Evolutionary conservation across 2,329 filamentous ascomycete genomes (phyloP), one percentile per base, ranked within the genome.

Genomic region (Cercospora sp.): DNA sequence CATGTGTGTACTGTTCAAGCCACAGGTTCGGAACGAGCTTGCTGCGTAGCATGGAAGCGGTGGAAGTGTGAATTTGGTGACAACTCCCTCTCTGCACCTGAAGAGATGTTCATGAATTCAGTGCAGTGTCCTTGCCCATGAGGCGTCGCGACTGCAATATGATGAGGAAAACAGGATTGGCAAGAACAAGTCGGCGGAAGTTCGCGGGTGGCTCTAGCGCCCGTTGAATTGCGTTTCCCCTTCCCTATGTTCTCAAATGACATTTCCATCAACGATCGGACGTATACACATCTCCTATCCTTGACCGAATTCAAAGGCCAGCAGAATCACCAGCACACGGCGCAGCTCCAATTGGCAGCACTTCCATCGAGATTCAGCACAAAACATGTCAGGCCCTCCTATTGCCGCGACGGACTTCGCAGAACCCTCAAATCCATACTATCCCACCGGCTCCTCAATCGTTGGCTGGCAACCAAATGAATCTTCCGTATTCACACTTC

Each of bases 381-480:
- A 18, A 28, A 30, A 16, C 2, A 57, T 57, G 53, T 9, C 53
- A 5, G 53, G 26, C 3, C 23, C n/a, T 4, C 23, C 23, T 8
- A 3, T 6, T n/a, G 8, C 26, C 13, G 12, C 53, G n/a, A 26
- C 23, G 6, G 53, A 31, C n/a, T 16, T 57, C 13, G 31, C 62
- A 59, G 48, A 16, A 23, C 28, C 57, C 36, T 59, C 51, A 26
- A 69, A 93, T 77, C 90, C 90, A 0, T 94, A 91, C 81, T 93
- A 90, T 75, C 91, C 91, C 5, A 76, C 89, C 23, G 86, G 87
- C 63, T 85, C 87, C 42, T 80, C 83, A 18, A 86, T 94, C 67
- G 79, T 84, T 2, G 85, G 83, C 68, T 93, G 91, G 79, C 80
- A 87, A 53, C 85, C 88, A 73, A 94, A 94, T 77, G 85, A 88